Base-by-base conservation (phyloP, 345 rosid genomes). In the Crucihimalaya himalaica region DNA sequence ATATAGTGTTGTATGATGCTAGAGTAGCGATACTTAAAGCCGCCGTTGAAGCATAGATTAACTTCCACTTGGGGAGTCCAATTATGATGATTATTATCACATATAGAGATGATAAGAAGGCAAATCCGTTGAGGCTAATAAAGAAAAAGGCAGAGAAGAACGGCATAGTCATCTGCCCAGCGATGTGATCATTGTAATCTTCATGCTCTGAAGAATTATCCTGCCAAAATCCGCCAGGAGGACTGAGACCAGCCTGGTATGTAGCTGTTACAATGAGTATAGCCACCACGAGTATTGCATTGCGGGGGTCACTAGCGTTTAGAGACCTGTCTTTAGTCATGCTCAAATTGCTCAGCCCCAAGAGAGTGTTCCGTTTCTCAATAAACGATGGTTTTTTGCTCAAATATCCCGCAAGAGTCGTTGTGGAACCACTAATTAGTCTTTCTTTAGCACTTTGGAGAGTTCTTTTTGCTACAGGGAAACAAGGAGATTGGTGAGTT, bases 241-340 rank as follows among this genome's bases (percentile, higher is more conserved):
- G 85, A 37, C 73, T 73, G 3, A 82, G 56, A 14, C 48, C 71
- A 10, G 80, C 80, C 3, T 83, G 81, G 72, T 80, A 80, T 4
- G 86, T 78, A 40, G 82, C 72, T 20, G 79, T 80, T 2, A 40
- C 80, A 54, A 83, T 75, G 61, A 83, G 55, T 47, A 80, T n/a
- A 47, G 76, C 80, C 57, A 83, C 82, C 25, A 78, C 78, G 25
- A 83, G 76, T 4, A 79, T 46, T 4, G 20, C 40, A 27, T 5
- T 43, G 7, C 68, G 42, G 18, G 23, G 2, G 34, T 65, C 74
- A 2, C 8, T 52, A 0, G 6, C 0, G 0, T 50, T 14, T 29
- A 7, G 1, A 61, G 60, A 61, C 6, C 12, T 14, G 42, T 15
- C 6, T 31, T 11, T 54, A 16, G 4, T 53, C 42, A 2, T 6